Conservation (phyloP, 371 early-diverging fungal species). For the Mortierella sp. region DNA sequence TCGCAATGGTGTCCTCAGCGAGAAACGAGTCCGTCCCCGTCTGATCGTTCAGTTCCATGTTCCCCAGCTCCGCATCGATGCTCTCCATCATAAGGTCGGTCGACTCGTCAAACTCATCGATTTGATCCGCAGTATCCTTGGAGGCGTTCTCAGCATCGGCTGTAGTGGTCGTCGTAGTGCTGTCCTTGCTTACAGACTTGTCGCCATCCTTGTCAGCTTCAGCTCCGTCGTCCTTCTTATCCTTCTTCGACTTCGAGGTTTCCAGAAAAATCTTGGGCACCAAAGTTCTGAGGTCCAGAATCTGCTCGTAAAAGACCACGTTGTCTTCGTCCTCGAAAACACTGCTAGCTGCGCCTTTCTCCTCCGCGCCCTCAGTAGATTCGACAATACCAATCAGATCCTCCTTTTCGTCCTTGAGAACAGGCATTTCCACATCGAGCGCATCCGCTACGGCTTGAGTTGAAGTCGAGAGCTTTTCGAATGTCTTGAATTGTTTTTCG, state of each 20-base stretch:
- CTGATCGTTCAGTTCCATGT: constrained; percentile 29
- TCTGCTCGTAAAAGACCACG: constrained; percentile 84
- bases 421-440: constrained; percentile 80
- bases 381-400: constrained; percentile 43
- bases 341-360: constrained; percentile 66
- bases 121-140: constrained; percentile 38
- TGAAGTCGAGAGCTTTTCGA: constrained; percentile 70
- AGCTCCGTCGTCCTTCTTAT: constrained; percentile 55
- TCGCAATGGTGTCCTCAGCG: constrained; percentile 25
- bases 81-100: constrained; percentile 36
- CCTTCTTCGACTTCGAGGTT: constrained; percentile 57
- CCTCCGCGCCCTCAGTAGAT: constrained; percentile 31
- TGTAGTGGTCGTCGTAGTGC: constrained; percentile 11
- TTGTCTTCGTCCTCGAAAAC: constrained; percentile 93
- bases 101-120: constrained; percentile 47
- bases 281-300: constrained; percentile 79
- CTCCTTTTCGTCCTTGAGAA: constrained; percentile 53
- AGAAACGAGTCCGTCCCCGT: constrained; percentile 50
- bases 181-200: constrained; percentile 30
- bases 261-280: constrained; percentile 87
- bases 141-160: constrained; percentile 23
- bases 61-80: constrained; percentile 57
- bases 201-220: constrained; percentile 52
- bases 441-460: constrained; percentile 68
- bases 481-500: constrained; percentile 78